Base-by-base conservation (phyloP, 176 grass and related monocot genomes). In the Musa schizocarpa region DNA sequence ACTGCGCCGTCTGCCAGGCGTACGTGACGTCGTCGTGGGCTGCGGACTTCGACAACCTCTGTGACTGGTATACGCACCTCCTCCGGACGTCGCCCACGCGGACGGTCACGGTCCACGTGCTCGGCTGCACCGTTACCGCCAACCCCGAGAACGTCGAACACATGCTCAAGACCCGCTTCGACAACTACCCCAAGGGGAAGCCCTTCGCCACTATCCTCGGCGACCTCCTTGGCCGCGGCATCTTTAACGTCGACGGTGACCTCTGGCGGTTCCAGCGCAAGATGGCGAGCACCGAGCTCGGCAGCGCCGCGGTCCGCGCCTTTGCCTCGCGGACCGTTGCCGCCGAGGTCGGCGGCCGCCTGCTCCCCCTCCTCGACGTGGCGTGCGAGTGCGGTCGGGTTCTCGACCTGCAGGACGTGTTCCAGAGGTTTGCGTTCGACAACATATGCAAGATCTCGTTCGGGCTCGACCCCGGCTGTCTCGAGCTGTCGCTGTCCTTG, bases 261-360 rank as follows among this genome's bases (percentile, higher is more conserved):
- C 53, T 61, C 1, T 91, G 92, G 92, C 77, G 55, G 12, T 87
- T 83, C 86, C 92, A 96, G 78, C 92, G 92, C 70, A 96, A 96
- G 92, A 85, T 96, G 88, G 88, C 88, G n/a, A 85, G 82, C 75
- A 77, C 85, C 79, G 92, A 91, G 82, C 92, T 96, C 54, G 86
- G 88, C 53, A 88, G 88, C 77, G 78, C 86, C 67, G 68, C 79
- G 8, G 88, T 91, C 12, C 84, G 88, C 25, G 82, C 84, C 67
- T 96, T 83, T 73, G 88, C 64, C 11, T 66, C 64, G 22, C 64
- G 9, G 64, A 11, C 22, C 64, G n/a, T 66, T 21, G 64, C 64
- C 64, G 9, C 21, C 21, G 64, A 66, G 64, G 20, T 66, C 64
- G 23, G 21, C 64, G 25, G 23, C 64, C 64, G 64, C 64, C 57